phyloP scores from a whole-genome alignment of 495 filamentous ascomycete species.

The Letharia columbiana region DNA sequence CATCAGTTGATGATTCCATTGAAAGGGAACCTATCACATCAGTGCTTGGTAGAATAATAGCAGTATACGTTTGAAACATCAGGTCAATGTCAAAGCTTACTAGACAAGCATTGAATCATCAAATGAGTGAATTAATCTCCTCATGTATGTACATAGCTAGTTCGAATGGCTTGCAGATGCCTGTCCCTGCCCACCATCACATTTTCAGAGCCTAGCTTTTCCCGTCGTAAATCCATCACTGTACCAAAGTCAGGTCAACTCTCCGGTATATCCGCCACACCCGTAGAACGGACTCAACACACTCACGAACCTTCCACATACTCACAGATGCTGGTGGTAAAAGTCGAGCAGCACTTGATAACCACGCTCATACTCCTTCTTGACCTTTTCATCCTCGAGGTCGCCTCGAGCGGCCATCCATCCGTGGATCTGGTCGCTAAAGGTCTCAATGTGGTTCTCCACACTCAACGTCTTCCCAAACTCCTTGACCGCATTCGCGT shows the following conservation, averaged over 20 bases:
- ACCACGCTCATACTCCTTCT: constrained; percentile 68
- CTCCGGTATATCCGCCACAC: neutral
- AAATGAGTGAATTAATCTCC: neutral
- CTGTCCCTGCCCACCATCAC: neutral
- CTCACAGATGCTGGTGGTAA: constrained; percentile 64
- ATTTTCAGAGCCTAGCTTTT: neutral
- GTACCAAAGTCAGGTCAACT: neutral
- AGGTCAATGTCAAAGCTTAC: neutral
- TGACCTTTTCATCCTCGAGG: constrained; percentile 56
- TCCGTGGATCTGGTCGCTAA: constrained; percentile 73
- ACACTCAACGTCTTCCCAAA: constrained; percentile 60
- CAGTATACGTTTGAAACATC: no score
- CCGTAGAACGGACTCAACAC: neutral
- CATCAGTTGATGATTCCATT: no score
- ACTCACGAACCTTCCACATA: constrained; percentile 14
- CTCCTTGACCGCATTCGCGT: constrained; percentile 54
- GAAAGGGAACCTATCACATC: neutral
- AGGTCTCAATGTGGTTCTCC: constrained; percentile 71
- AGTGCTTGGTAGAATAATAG: neutral
- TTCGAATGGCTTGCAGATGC: neutral
- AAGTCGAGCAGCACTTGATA: constrained; percentile 69
- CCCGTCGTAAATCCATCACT: neutral
- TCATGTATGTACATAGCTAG: neutral
- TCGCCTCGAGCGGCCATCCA: constrained; percentile 77
- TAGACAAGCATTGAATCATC: neutral